Evolutionary conservation across 148 eudicot genomes (phyloP).

Genomic region (Heliamphora exappendiculata): DNA sequence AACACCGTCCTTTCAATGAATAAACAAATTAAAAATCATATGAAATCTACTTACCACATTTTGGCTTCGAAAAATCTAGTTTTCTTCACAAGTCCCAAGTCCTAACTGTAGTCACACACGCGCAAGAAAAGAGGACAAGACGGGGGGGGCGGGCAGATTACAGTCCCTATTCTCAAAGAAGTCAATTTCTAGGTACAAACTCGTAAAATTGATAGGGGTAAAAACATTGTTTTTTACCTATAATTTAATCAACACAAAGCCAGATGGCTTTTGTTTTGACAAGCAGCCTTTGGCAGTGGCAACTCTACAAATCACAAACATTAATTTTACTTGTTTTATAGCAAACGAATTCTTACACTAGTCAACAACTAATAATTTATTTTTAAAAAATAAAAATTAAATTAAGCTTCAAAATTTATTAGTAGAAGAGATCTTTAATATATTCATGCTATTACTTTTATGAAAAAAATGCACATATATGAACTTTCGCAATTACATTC

Average conservation of each 20-base stretch:
- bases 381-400: no score
- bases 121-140: not conserved
- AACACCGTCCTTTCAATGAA: not conserved
- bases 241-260: not conserved
- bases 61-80: conserved; percentile 13
- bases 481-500: no score
- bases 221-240: not conserved
- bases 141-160: no score
- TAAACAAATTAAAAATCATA: conserved; percentile 13
- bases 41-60: not conserved
- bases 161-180: not conserved
- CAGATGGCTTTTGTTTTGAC: not conserved
- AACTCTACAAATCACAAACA: no score
- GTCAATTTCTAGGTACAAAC: not conserved
- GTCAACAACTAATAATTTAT: no score
- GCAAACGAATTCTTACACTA: no score
- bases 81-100: not conserved
- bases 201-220: conserved; percentile 1
- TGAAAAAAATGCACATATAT: no score
- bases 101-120: not conserved
- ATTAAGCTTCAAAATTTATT: no score
- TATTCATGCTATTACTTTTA: no score
- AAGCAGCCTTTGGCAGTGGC: not conserved
- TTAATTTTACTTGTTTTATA: no score
- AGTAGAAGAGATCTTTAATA: no score